phyloP scores from a whole-genome alignment of 139 green algal species.

The Nannochloris sp. region DNA sequence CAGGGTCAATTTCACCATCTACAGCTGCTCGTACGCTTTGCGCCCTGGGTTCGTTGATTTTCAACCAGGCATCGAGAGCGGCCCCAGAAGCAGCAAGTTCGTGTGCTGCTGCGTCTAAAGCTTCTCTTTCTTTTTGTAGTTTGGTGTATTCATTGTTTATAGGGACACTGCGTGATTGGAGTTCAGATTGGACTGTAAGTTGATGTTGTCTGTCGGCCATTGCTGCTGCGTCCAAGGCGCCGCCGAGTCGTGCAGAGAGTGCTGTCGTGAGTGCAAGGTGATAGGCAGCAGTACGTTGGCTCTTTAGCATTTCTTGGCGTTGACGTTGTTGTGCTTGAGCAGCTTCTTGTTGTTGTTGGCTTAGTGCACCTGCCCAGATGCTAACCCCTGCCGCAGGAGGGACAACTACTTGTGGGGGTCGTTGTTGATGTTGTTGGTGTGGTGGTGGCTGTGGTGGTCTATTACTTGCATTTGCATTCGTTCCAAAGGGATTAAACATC shows the following conservation, averaged over 20 bases:
- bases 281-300: neutral
- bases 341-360: neutral
- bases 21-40: neutral
- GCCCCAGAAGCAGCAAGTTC: neutral
- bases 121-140: neutral
- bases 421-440: neutral
- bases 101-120: neutral
- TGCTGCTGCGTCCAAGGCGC: neutral
- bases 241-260: neutral
- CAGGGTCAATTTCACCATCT: neutral
- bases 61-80: slow-evolving; percentile 2
- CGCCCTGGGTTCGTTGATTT: neutral
- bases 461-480: neutral
- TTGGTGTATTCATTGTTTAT: neutral
- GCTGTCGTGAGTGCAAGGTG: neutral
- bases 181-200: neutral
- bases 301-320: neutral
- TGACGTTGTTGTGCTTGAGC: neutral
- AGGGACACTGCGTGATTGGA: neutral
- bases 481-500: neutral
- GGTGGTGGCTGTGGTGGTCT: neutral
- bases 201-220: neutral
- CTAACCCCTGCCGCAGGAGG: neutral
- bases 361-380: too few species aligned
- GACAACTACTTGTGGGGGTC: too few species aligned